Evolutionary conservation across 164 flowering plant genomes (phyloP), one percentile per base, ranked within the genome.

Genomic region (Amborella trichopoda): DNA sequence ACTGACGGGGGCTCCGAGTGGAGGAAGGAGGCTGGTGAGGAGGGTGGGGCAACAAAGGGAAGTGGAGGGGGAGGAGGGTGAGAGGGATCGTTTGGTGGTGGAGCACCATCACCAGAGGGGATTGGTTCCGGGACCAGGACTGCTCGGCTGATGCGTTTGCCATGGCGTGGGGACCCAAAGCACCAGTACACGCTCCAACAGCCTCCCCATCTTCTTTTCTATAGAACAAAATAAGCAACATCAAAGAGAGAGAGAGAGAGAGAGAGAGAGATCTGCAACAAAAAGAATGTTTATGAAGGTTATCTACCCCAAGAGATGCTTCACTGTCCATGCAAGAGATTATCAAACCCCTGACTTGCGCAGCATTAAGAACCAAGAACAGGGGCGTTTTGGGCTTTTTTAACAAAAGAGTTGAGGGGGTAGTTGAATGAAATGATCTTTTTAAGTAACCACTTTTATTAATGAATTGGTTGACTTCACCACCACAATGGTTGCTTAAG

Each of bases 11-110:
- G 81, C 52, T 81, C 96, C n/a, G 99, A 93, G 25, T 66, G 95
- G 42, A 85, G 68, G 61, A 88, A 88, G 25, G 99, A 93, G 20
- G 81, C 96, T 23, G 99, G 99, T 42, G 99, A 93, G 0, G 99
- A 85, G 23, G 99, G 99, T 51, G 99, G 99, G 3, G 99, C 99
- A 32, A 62, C 58, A 32, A 84, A 88, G 26, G 95, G 94, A n/a
- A 73, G 66, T n/a, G 53, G 49, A 8, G 64, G 34, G 2, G 71
- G 28, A 36, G 83, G 66, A n/a, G 71, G 59, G 53, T 71, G 85
- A 44, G 39, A 14, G 19, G 61, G 44, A 62, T 47, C 71, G 54
- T 65, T 72, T 19, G 72, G 12, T 22, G 61, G 61, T 42, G 78
- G 46, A 19, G 47, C 64, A 44, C 53, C 25, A 6, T 59, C 53